These are phyloP conservation scores for Aspergillus haitiensis DNA, from an alignment of 495 filamentous ascomycete genomes.

Conservation along the genomic window DNA sequence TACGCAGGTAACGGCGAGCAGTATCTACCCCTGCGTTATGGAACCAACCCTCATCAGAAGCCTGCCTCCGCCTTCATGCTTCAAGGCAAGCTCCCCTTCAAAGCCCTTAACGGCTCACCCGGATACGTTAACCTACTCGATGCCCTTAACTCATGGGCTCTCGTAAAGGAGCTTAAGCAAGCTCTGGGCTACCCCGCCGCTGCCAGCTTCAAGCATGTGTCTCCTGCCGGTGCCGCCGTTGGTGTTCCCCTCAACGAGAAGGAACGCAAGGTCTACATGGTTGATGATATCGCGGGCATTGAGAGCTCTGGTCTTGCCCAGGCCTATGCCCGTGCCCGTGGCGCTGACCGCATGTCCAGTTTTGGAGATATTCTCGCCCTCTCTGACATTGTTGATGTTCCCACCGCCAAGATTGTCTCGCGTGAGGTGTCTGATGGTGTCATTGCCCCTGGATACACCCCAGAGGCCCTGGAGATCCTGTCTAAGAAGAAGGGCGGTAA, in stretches of 20 bases:
- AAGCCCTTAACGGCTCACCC: constrained; percentile 86
- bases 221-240: constrained; percentile 92
- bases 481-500: constrained; percentile 98
- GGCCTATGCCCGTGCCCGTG: constrained; percentile 92
- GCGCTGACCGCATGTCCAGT: constrained; percentile 94
- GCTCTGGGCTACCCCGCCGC: constrained; percentile 87
- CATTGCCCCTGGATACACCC: constrained; percentile 82
- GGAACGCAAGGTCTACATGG: constrained; percentile 97
- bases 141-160: constrained; percentile 91
- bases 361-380: constrained; percentile 97
- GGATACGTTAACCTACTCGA: constrained; percentile 98
- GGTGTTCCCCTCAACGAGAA: constrained; percentile 79
- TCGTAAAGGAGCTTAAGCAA: constrained; percentile 94
- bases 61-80: constrained; percentile 79
- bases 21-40: constrained; percentile 85
- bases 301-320: constrained; percentile 83
- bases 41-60: constrained; percentile 97
- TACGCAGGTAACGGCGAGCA: constrained; percentile 84
- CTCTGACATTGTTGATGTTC: constrained; percentile 81
- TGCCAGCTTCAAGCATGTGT: constrained; percentile 98
- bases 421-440: constrained; percentile 97
- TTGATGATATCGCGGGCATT: constrained; percentile 88
- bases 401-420: constrained; percentile 94
- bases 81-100: constrained; percentile 81
- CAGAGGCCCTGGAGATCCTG: constrained; percentile 83